phyloP scores from a whole-genome alignment of 2,329 filamentous ascomycete species.

The Microcyclosporella mali region DNA sequence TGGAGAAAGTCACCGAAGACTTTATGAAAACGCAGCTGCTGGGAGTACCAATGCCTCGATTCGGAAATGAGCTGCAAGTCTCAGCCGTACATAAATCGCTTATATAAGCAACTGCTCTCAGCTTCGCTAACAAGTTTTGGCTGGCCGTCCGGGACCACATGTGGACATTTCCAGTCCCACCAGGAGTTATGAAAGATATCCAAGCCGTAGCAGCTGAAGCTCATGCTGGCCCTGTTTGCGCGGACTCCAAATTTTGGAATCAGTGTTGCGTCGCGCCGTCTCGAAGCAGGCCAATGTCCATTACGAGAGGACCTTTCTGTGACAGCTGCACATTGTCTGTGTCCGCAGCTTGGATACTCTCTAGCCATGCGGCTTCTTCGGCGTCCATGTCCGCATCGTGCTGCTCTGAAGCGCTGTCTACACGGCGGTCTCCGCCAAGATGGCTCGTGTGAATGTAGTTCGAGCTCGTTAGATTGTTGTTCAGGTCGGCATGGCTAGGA shows the following conservation, averaged over 20 bases:
- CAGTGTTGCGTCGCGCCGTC: constrained; percentile 6
- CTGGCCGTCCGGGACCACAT: too few species aligned
- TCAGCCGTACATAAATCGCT: too few species aligned
- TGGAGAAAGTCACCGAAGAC: too few species aligned
- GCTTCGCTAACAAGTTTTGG: too few species aligned
- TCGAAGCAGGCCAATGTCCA: constrained; percentile 19
- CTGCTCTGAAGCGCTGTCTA: too few species aligned
- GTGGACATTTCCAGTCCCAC: too few species aligned
- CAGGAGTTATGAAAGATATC: too few species aligned
- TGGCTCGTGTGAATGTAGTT: constrained; percentile 10
- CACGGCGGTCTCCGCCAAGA: constrained; percentile 2
- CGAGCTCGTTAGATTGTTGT: constrained; percentile 11
- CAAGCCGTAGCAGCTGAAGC: too few species aligned
- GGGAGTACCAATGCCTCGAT: too few species aligned
- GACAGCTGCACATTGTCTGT: constrained; percentile 22
- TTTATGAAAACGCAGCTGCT: too few species aligned
- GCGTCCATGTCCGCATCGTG: constrained; percentile 17
- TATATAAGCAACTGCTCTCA: too few species aligned
- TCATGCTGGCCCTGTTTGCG: neutral
- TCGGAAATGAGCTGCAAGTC: too few species aligned
- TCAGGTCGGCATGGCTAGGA: constrained; percentile 33
- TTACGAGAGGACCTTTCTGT: constrained; percentile 24
- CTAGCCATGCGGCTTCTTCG: constrained; percentile 30
- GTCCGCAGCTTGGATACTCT: constrained; percentile 23
- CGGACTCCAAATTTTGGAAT: neutral